Evolutionary conservation across 2,329 filamentous ascomycete genomes (phyloP).

Genomic region (Fonsecaea multimorphosa): DNA sequence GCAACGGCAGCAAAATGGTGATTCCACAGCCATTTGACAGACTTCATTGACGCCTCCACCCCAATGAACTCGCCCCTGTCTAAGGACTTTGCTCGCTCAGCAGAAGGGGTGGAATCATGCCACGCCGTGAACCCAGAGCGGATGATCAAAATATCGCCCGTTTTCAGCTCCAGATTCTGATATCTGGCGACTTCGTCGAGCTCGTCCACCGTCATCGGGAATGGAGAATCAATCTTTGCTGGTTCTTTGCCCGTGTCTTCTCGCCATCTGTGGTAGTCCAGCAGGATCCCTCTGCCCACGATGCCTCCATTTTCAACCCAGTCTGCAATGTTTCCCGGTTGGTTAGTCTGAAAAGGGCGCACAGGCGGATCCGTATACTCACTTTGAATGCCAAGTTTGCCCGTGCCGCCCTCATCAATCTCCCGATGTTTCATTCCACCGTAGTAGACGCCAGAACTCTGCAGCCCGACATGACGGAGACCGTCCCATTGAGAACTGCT

Average conservation of each 20-base stretch:
- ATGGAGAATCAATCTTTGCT: constrained; percentile 48
- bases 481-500: constrained; percentile 30
- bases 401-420: constrained; percentile 1
- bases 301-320: constrained; percentile 49
- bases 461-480: constrained; percentile 27
- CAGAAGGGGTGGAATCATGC: background rate
- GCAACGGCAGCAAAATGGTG: constrained; percentile 44
- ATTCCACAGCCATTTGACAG: constrained; percentile 44
- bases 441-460: constrained; percentile 12
- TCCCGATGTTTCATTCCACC: constrained; percentile 16
- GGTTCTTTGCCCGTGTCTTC: constrained; percentile 43
- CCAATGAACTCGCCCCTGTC: constrained; percentile 28
- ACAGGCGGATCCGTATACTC: background rate
- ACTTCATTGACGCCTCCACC: constrained; percentile 42
- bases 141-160: constrained; percentile 37
- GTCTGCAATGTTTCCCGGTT: constrained; percentile 37
- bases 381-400: constrained; percentile 21
- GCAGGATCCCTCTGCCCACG: constrained; percentile 53
- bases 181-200: constrained; percentile 28
- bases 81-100: background rate
- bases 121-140: constrained; percentile 37
- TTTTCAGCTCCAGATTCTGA: constrained; percentile 28
- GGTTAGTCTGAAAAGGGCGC: background rate
- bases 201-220: constrained; percentile 37
- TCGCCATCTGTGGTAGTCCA: constrained; percentile 54